Base-by-base conservation (phyloP, 2,329 filamentous ascomycete species). In the Beauveria sp. region DNA sequence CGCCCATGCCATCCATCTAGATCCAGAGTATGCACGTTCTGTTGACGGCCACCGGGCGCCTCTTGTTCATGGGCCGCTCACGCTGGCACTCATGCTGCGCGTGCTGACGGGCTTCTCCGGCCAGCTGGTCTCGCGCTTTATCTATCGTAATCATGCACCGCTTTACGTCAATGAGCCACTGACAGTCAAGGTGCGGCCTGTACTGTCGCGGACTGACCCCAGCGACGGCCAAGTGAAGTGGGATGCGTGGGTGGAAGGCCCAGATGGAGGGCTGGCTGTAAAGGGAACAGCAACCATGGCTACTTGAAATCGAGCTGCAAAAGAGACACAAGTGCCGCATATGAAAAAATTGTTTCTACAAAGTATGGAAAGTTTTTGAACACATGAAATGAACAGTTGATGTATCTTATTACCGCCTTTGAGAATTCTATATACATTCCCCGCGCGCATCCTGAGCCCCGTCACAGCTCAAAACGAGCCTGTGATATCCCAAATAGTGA, bases 1-100 rank as follows among this genome's bases (percentile, higher is more conserved):
- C 73, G 91, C 91, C 1, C 94, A 99, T 74, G 80, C 83, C 18
- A 97, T 99, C 67, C 94, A 99, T 75, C 80, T 96, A 24, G 90
- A 97, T 72, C 82, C 80, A 1, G 70, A 80, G 48, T 96, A 91
- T 74, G 86, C 86, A 56, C 81, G 81, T 44, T 77, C 83, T 14
- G 77, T 86, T 14, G 94, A 97, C 72, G 89, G 89, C 12, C 87
- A 96, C 71, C 80, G 80, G 5, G 83, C 86, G 63, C 78, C 91
- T 28, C 80, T 97, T 18, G 90, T 97, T 60, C 94, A 97, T 69
- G 94, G 94, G 0, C 93, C 94, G 1, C 77, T 99, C 59, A 86
- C 85, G 1, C 80, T 96, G 46, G 87, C 88, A 0, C 77, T 97
- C 6, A 86, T 97, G 79, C 79, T 96, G 41, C 83, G 85, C 18